Conservation (phyloP, 139 green algal species). For the Monoraphidium neglectum region DNA sequence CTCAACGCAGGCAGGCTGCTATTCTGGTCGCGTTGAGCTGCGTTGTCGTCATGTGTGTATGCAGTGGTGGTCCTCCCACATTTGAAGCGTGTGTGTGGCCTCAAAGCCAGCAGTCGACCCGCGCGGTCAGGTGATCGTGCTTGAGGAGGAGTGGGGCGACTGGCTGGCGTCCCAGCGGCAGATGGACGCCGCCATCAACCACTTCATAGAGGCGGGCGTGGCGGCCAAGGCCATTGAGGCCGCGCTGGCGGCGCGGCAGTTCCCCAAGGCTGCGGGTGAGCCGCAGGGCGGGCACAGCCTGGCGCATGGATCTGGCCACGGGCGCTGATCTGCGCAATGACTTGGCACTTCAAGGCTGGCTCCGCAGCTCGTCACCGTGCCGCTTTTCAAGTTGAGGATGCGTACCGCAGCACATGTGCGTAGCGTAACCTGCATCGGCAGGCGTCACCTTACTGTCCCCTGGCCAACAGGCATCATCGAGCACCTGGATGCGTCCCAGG, state of each 20-base stretch:
- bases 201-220: constrained; percentile 84
- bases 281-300: background rate
- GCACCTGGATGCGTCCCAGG: constrained; percentile 51
- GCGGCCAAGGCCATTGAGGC: constrained; percentile 80
- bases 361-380: no score
- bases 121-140: constrained; percentile 42
- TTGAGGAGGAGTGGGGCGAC: constrained; percentile 89
- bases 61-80: background rate
- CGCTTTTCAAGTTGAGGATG: no score
- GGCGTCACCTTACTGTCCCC: background rate
- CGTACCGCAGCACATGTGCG: no score
- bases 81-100: background rate
- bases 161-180: constrained; percentile 73
- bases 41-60: no score
- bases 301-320: background rate
- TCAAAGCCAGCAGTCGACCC: background rate
- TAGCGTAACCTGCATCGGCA: no score
- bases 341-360: no score
- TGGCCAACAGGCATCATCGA: constrained; percentile 58
- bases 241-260: constrained; percentile 74
- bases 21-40: no score
- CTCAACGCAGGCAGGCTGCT: no score
- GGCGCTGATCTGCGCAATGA: no score
- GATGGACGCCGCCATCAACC: constrained; percentile 80
- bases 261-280: constrained; percentile 66